These are phyloP conservation scores for Abrus pulchellus DNA, from an alignment of 306 rosid species.

Conservation along the genomic window DNA sequence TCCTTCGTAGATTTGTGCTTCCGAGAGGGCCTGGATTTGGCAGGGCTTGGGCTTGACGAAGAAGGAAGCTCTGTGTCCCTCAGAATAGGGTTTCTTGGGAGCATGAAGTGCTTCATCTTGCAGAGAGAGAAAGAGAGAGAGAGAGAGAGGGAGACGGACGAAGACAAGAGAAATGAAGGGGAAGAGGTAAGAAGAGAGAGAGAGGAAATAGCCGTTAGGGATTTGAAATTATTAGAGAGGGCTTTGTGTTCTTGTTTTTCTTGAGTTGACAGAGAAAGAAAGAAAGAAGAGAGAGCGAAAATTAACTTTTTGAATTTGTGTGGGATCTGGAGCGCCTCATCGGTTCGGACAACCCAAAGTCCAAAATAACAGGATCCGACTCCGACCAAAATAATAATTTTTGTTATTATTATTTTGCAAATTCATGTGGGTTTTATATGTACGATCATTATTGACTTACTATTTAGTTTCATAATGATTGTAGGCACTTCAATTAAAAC, in stretches of 20 bases:
- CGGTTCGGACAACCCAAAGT: constrained; percentile 1
- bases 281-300: constrained; percentile 37
- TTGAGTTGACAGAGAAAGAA: background rate
- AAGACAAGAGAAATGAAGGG: background rate
- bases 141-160: constrained; percentile 19
- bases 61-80: constrained; percentile 72
- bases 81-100: constrained; percentile 70
- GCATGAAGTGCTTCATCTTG: constrained; percentile 81
- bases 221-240: background rate
- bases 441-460: too few species aligned
- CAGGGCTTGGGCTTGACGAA: constrained; percentile 64
- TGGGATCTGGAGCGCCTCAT: constrained; percentile 42
- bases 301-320: constrained; percentile 45
- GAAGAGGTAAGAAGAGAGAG: background rate
- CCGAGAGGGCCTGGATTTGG: constrained; percentile 65
- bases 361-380: background rate
- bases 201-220: constrained; percentile 49
- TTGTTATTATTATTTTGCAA: too few species aligned
- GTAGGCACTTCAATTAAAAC: too few species aligned
- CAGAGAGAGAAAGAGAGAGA: constrained; percentile 38
- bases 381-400: too few species aligned
- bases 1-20: constrained; percentile 74
- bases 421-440: too few species aligned
- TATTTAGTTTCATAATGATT: too few species aligned
- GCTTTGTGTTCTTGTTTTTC: background rate